Base-by-base conservation (phyloP, 2,329 filamentous ascomycete species). In the Colletotrichum eleusines region DNA sequence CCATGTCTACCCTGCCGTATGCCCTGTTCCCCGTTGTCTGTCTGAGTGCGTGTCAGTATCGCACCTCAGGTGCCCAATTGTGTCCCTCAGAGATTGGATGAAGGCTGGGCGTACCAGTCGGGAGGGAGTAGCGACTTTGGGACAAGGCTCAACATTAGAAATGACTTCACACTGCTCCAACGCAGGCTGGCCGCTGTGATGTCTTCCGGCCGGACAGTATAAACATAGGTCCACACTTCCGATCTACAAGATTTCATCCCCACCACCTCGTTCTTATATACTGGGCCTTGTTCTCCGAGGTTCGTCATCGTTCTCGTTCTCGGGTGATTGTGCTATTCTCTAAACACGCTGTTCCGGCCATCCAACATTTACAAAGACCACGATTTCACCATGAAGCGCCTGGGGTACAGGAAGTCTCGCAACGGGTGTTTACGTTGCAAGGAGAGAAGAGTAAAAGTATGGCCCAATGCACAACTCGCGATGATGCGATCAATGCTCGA, bases 331-430 rank as follows among this genome's bases (percentile, higher is more conserved):
- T 35, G 9, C 38, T 31, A 50, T 48, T 33, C 16, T 31, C 35
- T 48, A 35, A 33, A 40, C 40, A 26, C 26, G 26, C 23, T 14
- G 5, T 5, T 53, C 20, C 31, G 23, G n/a, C 18, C 23, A 40
- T 50, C 18, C n/a, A 53, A 18, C 46, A 3, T 46, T 46, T 53
- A n/a, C 46, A 54, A 16, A 59, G 46, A 16, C 42, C 58, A 54
- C 35, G 12, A 54, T n/a, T 33, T 35, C 40, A 66, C 23, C 44
- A 76, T 75, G 73, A 76, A 76, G 60, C 78, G 77, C 2, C 69
- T 81, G 9, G 80, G 80, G 2, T 80, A 81, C 69, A 80, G 76
- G 28, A 81, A 81, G 62, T 81, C 79, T 12, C 78, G 79, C 9
- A 76, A 74, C 35, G 80, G 80, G 18, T 81, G 80, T 63, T 72